Evolutionary conservation across 345 rosid genomes (phyloP).

Genomic region (Microthlaspi erraticum): DNA sequence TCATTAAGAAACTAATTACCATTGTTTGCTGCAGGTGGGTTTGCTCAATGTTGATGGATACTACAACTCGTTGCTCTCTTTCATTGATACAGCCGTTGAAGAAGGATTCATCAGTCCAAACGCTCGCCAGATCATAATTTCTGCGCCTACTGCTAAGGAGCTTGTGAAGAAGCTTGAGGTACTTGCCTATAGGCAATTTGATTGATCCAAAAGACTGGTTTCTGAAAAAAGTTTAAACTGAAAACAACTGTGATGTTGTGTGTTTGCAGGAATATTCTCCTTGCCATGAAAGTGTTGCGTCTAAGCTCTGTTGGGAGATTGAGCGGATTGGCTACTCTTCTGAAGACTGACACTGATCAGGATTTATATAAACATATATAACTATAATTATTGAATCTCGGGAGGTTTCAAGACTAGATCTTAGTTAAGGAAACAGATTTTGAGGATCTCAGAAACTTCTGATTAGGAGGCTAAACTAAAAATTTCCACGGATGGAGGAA

Average conservation of each 20-base stretch:
- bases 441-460: constrained; percentile 34
- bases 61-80: constrained; percentile 91
- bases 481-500: constrained; percentile 26
- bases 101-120: constrained; percentile 85
- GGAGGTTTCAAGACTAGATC: constrained; percentile 29
- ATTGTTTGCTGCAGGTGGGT: constrained; percentile 67
- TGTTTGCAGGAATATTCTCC: constrained; percentile 77
- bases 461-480: constrained; percentile 37
- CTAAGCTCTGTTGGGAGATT: constrained; percentile 86
- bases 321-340: constrained; percentile 72
- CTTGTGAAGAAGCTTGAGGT: constrained; percentile 88
- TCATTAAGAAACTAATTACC: not conserved
- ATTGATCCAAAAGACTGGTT: constrained; percentile 9
- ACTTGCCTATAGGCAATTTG: constrained; percentile 5
- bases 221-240: not conserved
- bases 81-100: constrained; percentile 95
- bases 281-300: constrained; percentile 77
- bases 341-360: constrained; percentile 39
- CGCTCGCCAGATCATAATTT: constrained; percentile 84
- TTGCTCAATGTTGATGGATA: constrained; percentile 96
- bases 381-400: constrained; percentile 34
- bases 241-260: not conserved
- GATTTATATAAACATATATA: constrained; percentile 31
- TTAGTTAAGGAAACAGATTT: constrained; percentile 29
- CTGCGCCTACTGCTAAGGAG: constrained; percentile 85